Conservation (phyloP, 345 rosid genomes). For the Xanthoceras sorbifolium region DNA sequence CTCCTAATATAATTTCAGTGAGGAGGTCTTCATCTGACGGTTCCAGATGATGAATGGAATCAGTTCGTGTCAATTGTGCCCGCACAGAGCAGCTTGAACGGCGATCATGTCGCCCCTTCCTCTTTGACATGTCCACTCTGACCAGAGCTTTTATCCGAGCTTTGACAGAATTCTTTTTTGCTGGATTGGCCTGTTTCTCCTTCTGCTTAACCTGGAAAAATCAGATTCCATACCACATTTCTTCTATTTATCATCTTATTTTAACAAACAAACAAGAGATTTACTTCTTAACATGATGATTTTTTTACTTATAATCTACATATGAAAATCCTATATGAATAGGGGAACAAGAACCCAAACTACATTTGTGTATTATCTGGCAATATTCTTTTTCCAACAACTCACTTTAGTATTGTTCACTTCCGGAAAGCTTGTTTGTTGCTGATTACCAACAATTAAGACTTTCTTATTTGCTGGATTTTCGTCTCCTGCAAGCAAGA, state of each 20-base stretch:
- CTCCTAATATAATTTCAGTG: conserved; percentile 15
- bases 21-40: conserved; percentile 25
- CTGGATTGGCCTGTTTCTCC: conserved; percentile 28
- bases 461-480: conserved; percentile 19
- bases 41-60: conserved; percentile 29
- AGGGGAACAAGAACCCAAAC: not conserved
- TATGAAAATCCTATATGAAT: not conserved
- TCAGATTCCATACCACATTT: conserved; percentile 23
- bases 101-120: conserved; percentile 54
- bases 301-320: not conserved
- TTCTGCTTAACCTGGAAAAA: conserved; percentile 44
- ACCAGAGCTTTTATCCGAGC: conserved; percentile 63
- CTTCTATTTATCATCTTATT: conserved; percentile 4
- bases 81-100: conserved; percentile 51
- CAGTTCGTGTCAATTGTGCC: conserved; percentile 25
- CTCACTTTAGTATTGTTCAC: conserved; percentile 29
- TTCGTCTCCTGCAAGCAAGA: conserved; percentile 32
- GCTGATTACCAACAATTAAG: conserved; percentile 13
- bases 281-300: not conserved
- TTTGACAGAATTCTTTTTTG: conserved; percentile 50
- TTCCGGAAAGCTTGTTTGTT: conserved; percentile 1
- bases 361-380: not conserved
- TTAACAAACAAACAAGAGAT: not conserved
- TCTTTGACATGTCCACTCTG: conserved; percentile 53
- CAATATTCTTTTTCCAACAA: conserved; percentile 8